These are phyloP conservation scores for Cladorrhinum sp. DNA, from an alignment of 2,329 filamentous ascomycete genomes.

Conservation along the genomic window DNA sequence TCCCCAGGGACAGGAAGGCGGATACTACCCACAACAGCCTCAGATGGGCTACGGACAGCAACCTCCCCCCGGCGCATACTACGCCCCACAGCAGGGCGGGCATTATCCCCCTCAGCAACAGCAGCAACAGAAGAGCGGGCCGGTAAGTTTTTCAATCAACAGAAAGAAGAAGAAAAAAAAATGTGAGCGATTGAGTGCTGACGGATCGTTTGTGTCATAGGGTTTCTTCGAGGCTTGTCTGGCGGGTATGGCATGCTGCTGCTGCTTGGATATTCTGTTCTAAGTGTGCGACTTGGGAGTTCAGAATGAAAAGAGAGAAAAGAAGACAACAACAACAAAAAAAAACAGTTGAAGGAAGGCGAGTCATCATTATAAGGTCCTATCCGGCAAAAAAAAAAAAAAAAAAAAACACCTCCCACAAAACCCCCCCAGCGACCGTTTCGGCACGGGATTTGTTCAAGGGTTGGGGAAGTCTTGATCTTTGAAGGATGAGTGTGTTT, in stretches of 20 bases:
- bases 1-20: slow-evolving; percentile 21
- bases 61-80: slow-evolving; percentile 32
- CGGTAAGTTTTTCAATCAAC: slow-evolving; percentile 30
- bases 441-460: too few species aligned
- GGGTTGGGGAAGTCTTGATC: too few species aligned
- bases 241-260: slow-evolving; percentile 55
- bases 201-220: slow-evolving; percentile 16
- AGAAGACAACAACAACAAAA: not conserved
- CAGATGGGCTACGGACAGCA: slow-evolving; percentile 39
- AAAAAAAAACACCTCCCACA: too few species aligned
- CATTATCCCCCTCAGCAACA: slow-evolving; percentile 33
- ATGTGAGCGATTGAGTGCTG: not conserved
- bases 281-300: slow-evolving; percentile 37
- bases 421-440: too few species aligned
- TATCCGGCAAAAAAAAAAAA: too few species aligned
- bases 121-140: slow-evolving; percentile 25
- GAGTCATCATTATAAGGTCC: too few species aligned
- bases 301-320: not conserved
- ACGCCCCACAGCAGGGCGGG: slow-evolving; percentile 30
- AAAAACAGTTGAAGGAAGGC: too few species aligned
- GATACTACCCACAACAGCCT: slow-evolving; percentile 31
- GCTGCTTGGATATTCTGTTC: slow-evolving; percentile 56
- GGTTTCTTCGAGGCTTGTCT: slow-evolving; percentile 45
- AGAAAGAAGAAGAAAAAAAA: too few species aligned
- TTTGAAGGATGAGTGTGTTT: too few species aligned